Percentiles rank a stretch among this genome's conserved stretches.
These are phyloP conservation scores for Pleurotus citrinopileatus DNA, from an alignment of 768 basidiomycete species.

Conservation along the genomic window DNA sequence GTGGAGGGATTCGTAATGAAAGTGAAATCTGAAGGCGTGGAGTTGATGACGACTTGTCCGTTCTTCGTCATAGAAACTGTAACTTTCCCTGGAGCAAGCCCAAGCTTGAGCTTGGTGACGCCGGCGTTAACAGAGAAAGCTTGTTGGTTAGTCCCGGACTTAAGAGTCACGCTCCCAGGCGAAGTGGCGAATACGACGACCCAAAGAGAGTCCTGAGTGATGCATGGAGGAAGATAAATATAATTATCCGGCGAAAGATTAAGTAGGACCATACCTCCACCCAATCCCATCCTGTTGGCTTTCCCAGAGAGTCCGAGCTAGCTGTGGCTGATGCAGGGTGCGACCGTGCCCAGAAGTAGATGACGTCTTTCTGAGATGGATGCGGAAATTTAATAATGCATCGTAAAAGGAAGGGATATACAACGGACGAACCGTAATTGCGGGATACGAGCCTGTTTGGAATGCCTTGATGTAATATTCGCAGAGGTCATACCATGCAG, in stretches of 20 bases:
- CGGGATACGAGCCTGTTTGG: slow-evolving; percentile 62
- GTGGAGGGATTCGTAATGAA: slow-evolving; percentile 30
- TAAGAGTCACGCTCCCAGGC: slow-evolving; percentile 50
- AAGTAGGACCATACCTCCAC: slow-evolving; percentile 37
- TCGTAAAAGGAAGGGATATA: slow-evolving; percentile 16
- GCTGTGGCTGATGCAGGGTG: slow-evolving; percentile 51
- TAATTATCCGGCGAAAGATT: background rate
- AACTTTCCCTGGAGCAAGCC: slow-evolving; percentile 54
- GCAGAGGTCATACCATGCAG: slow-evolving; percentile 59
- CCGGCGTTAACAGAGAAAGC: slow-evolving; percentile 43
- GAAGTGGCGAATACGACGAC: slow-evolving; percentile 58
- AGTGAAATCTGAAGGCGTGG: slow-evolving; percentile 43
- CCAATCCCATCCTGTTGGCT: slow-evolving; percentile 50
- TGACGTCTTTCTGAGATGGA: slow-evolving; percentile 34
- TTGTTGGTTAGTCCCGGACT: slow-evolving; percentile 34
- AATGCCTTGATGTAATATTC: slow-evolving; percentile 65
- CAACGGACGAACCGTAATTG: slow-evolving; percentile 45
- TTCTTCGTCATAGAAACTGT: slow-evolving; percentile 51
- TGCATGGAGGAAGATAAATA: background rate
- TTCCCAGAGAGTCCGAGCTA: slow-evolving; percentile 39
- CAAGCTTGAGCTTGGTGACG: slow-evolving; percentile 59
- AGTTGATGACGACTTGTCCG: slow-evolving; percentile 47
- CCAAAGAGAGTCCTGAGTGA: slow-evolving; percentile 57
- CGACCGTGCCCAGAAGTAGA: slow-evolving; percentile 64
- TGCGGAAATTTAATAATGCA: background rate